These are phyloP conservation scores for Cornus controversa DNA, from an alignment of 148 eudicot genomes.

Conservation along the genomic window DNA sequence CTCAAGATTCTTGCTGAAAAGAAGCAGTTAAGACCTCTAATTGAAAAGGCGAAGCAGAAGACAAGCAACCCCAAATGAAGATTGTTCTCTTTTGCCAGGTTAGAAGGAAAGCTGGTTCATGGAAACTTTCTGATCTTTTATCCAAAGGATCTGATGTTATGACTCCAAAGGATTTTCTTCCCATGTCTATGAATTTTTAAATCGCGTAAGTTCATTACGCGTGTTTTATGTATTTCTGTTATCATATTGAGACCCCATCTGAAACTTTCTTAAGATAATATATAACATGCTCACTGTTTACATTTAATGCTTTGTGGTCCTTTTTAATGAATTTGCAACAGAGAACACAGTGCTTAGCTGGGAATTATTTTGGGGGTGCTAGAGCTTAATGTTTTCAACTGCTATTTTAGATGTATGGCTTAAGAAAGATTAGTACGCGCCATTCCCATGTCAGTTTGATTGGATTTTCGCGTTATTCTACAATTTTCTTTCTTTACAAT, in stretches of 20 bases:
- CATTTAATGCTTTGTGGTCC: neutral
- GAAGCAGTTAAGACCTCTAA: conserved; percentile 91
- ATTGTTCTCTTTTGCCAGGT: neutral
- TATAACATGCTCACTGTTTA: neutral
- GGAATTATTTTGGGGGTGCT: neutral
- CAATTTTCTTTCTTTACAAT: too few species aligned
- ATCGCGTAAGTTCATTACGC: neutral
- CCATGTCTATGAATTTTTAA: neutral
- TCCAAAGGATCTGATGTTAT: neutral
- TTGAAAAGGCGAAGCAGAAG: conserved; percentile 92
- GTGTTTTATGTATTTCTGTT: neutral
- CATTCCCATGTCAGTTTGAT: too few species aligned
- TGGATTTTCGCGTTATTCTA: too few species aligned
- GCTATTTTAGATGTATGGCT: too few species aligned
- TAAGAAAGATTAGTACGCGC: too few species aligned
- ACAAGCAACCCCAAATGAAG: conserved; percentile 45
- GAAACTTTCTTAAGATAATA: neutral
- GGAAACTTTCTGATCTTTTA: conserved; percentile 1
- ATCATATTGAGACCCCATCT: neutral
- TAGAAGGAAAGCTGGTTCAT: neutral
- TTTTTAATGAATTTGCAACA: too few species aligned
- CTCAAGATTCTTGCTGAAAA: conserved; percentile 94
- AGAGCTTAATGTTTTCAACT: neutral
- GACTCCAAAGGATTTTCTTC: neutral
- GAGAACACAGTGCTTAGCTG: too few species aligned